Evolutionary conservation across 306 rosid genomes (phyloP), one percentile per base, ranked within the genome.

Genomic region (Senna tora): DNA sequence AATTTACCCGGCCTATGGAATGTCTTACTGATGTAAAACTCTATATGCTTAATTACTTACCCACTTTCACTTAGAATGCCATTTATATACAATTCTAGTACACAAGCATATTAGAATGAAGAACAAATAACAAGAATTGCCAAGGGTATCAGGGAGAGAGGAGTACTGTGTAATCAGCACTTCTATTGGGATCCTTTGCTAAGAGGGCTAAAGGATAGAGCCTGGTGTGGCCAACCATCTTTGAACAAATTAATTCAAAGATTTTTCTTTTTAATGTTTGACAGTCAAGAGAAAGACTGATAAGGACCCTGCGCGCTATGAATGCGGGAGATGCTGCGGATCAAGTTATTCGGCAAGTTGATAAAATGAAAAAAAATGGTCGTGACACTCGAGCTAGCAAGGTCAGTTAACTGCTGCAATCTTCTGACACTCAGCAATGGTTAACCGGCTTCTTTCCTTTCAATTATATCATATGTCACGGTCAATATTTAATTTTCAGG

Each of bases 291-390:
- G 98, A 93, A 61, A 85, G 81, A 74, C 79, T 93, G 80, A 49
- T 88, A 68, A 84, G 88, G 89, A 87, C 86, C 74, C 84, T 93
- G 66, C 87, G 97, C 57, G 87, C 89, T 68, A 88, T 93, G 85
- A 87, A 87, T 88, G 97, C 96, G 9, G 98, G 96, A 47, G 98
- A 93, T 65, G 97, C 98, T 16, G 93, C 90, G 22, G 98, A 93
- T 88, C 98, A 90, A 79, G 97, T 86, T 50, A 84, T 93, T 77
- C 85, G 97, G 59, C 98, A 90, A 80, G 96, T 90, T 30, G 98
- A 90, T 71, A 93, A 90, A 83, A 84, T 87, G 87, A 76, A 90
- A 39, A 93, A 89, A 75, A 88, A 82, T 72, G 83, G 87, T 63
- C 97, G 93, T 28, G 97, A 90, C 70, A 78, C 84, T 78, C 87